Base-by-base conservation (phyloP, 2,329 filamentous ascomycete species). In the Neobulgaria alba region DNA sequence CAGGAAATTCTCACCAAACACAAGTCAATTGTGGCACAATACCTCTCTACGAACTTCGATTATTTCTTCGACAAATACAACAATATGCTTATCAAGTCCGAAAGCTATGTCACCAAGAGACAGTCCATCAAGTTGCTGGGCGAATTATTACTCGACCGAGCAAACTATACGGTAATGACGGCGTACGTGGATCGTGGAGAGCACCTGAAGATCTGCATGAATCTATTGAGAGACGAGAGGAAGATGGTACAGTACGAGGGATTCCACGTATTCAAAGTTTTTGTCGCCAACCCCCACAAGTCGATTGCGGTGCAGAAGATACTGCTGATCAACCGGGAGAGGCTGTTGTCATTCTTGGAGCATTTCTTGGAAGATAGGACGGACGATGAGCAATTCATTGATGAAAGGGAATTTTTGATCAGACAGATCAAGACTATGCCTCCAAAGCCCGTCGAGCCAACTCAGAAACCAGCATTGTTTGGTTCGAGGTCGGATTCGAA, bases 161-260 rank as follows among this genome's bases (percentile, higher is more conserved):
- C 90, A 49, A 96, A 98, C 65, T 98, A 98, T 68, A 87, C 81
- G 59, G 87, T 96, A 59, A 98, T 98, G 92, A 96, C 90, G 42
- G 79, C 84, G 48, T 98, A 96, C 60, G 92, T 98, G 43, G 89
- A 95, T 61, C 82, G 84, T 36, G 89, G 89, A 45, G 90, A 96
- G 60, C 89, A 98, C 59, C 75, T 98, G 54, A 98, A 98, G 67
- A 84, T 96, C 50, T 92, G 89, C 67, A 98, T 98, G 92, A 96
- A 94, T 63, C 72, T 98, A 45, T 69, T 98, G 46, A 82, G 88
- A 52, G 92, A 96, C 62, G 90, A 96, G 63, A 79, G 90, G 53
- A 92, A 94, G 64, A 98, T 98, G 89, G 92, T 98, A 47, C 92
- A 96, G 64, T 98, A 98, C 61, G 92, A 98, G 63, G 92, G 89